Conservation (phyloP, 2,329 filamentous ascomycete species). For the Curvularia sp. region DNA sequence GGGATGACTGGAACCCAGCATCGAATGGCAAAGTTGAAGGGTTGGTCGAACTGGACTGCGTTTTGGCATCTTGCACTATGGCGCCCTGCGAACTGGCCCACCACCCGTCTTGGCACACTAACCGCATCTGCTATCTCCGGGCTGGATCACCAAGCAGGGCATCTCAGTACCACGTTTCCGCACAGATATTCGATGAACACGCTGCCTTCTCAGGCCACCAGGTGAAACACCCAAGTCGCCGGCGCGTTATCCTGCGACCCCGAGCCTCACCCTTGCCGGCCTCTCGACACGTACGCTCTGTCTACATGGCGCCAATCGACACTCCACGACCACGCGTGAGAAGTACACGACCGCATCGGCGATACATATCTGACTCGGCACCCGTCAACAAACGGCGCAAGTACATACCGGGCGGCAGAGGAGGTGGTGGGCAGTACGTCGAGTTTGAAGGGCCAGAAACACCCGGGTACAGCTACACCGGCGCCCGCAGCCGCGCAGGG, state of each 20-base stretch:
- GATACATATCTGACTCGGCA: constrained; percentile 50
- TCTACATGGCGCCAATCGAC: constrained; percentile 47
- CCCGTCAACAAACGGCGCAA: constrained; percentile 56
- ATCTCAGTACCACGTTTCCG: constrained; percentile 24
- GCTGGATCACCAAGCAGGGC: constrained; percentile 25
- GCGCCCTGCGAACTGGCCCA: constrained; percentile 7
- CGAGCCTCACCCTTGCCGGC: constrained; percentile 36
- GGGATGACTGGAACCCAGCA: not conserved
- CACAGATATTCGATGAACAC: constrained; percentile 32
- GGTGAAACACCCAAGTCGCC: constrained; percentile 22
- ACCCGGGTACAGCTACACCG: constrained; percentile 54
- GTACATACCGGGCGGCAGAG: constrained; percentile 87
- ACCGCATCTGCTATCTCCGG: constrained; percentile 6
- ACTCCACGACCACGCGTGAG: constrained; percentile 49
- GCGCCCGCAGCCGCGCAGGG: constrained; percentile 62
- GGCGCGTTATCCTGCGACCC: constrained; percentile 39
- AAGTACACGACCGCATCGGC: constrained; percentile 44
- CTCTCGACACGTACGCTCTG: constrained; percentile 32
- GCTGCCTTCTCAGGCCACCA: constrained; percentile 24
- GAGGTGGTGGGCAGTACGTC: constrained; percentile 83
- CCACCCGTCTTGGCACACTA: constrained; percentile 22
- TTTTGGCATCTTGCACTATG: constrained; percentile 4
- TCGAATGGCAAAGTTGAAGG: not conserved
- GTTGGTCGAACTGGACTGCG: not conserved
- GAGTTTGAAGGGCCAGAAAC: constrained; percentile 73